Evolutionary conservation across 495 filamentous ascomycete genomes (phyloP).

Genomic region (Lophium mytilinum): DNA sequence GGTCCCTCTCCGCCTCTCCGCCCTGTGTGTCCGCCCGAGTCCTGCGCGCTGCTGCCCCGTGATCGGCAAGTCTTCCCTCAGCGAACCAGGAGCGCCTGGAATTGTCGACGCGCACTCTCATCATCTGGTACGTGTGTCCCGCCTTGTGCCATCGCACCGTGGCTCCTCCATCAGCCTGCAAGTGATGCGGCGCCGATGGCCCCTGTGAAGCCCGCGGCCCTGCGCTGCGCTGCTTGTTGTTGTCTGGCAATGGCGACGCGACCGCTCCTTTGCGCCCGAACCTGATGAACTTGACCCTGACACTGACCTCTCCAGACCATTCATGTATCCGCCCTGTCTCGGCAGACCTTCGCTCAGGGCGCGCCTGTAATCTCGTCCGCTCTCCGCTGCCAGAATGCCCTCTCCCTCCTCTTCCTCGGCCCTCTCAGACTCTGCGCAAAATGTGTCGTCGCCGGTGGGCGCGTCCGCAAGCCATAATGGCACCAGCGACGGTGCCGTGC

Average conservation of each 20-base stretch:
- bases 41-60: conserved; percentile 8
- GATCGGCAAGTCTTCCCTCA: conserved; percentile 23
- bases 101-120: conserved; percentile 26
- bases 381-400: conserved; percentile 11
- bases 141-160: not conserved
- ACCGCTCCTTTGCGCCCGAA: conserved; percentile 5
- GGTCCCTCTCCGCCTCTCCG: not conserved
- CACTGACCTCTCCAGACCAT: conserved; percentile 6
- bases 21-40: not conserved
- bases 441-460: conserved; percentile 7
- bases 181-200: not conserved
- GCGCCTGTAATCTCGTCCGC: conserved; percentile 1
- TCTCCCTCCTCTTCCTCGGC: conserved; percentile 10
- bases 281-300: conserved; percentile 3
- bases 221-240: not conserved
- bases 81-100: conserved; percentile 10
- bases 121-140: conserved; percentile 2
- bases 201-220: not conserved
- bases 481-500: conserved; percentile 14
- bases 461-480: conserved; percentile 11
- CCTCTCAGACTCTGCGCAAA: conserved; percentile 1
- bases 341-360: conserved; percentile 7
- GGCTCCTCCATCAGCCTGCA: too few relatives aligned
- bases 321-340: conserved; percentile 10
- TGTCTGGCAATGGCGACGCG: conserved; percentile 7